Percentiles rank a stretch among this genome's conserved stretches.
These are phyloP conservation scores for Jacaranda copaia DNA, from an alignment of 257 asterid species.

Conservation along the genomic window DNA sequence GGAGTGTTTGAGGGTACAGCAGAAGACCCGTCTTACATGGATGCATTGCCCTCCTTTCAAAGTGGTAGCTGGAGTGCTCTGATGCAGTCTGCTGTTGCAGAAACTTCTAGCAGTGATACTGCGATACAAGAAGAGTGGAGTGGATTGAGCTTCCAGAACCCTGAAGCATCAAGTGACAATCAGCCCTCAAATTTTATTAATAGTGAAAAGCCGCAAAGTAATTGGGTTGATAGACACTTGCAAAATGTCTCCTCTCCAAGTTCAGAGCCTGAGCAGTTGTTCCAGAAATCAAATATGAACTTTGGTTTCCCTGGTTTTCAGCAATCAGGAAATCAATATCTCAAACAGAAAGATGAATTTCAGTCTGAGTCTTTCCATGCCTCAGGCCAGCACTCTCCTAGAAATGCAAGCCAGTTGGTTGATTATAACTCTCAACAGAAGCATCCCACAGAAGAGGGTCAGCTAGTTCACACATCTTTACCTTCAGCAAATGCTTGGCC, in stretches of 20 bases:
- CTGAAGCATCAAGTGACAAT: slow-evolving; percentile 53
- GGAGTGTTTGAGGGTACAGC: slow-evolving; percentile 37
- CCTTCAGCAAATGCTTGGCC: slow-evolving; percentile 44
- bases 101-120: slow-evolving; percentile 63
- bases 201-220: slow-evolving; percentile 43
- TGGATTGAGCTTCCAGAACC: slow-evolving; percentile 63
- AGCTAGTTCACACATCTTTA: slow-evolving; percentile 43
- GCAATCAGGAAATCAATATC: slow-evolving; percentile 44
- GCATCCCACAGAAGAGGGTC: slow-evolving; percentile 24
- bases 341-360: slow-evolving; percentile 48
- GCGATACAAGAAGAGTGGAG: slow-evolving; percentile 71
- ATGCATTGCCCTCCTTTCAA: slow-evolving; percentile 51
- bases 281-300: slow-evolving; percentile 40
- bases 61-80: slow-evolving; percentile 77
- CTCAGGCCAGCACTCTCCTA: slow-evolving; percentile 45
- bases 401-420: slow-evolving; percentile 13
- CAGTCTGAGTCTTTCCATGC: slow-evolving; percentile 48
- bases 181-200: slow-evolving; percentile 49
- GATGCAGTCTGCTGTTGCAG: slow-evolving; percentile 72
- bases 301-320: slow-evolving; percentile 49
- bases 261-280: slow-evolving; percentile 43
- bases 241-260: slow-evolving; percentile 47
- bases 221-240: slow-evolving; percentile 52
- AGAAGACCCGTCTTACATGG: slow-evolving; percentile 41
- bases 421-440: background rate